Percentiles rank a stretch among this genome's conserved stretches.
phyloP scores from a whole-genome alignment of 83 land plant genomes.

The Larix sibirica region DNA sequence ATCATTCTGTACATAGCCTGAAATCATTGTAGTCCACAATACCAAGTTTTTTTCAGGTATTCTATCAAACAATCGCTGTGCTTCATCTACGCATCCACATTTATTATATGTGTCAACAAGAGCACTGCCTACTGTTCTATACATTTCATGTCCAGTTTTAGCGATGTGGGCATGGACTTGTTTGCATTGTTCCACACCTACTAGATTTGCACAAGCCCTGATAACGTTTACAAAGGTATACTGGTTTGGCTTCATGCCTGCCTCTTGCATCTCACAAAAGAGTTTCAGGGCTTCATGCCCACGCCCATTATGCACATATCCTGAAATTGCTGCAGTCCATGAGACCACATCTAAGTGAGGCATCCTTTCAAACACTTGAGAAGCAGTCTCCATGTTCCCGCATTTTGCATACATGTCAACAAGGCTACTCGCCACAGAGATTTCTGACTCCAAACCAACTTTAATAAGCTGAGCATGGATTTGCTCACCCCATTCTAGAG shows the following conservation, averaged over 20 bases:
- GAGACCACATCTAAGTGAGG: slow-evolving; percentile 40
- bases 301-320: slow-evolving; percentile 33
- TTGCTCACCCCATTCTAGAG: neutral
- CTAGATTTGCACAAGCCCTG: slow-evolving; percentile 32
- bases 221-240: slow-evolving; percentile 46
- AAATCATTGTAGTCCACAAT: slow-evolving; percentile 29
- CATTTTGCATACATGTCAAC: slow-evolving; percentile 29
- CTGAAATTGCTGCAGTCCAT: slow-evolving; percentile 50
- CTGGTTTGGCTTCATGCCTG: slow-evolving; percentile 22
- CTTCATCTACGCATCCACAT: slow-evolving; percentile 19
- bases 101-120: slow-evolving; percentile 52
- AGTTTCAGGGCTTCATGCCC: slow-evolving; percentile 34
- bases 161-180: slow-evolving; percentile 39
- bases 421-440: no score
- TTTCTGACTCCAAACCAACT: neutral
- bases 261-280: slow-evolving; percentile 23
- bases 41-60: slow-evolving; percentile 7
- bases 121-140: slow-evolving; percentile 20
- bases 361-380: slow-evolving; percentile 50
- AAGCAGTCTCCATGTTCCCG: slow-evolving; percentile 24
- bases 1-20: slow-evolving; percentile 20
- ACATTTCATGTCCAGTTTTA: slow-evolving; percentile 24
- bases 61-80: slow-evolving; percentile 5
- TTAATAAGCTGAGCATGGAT: slow-evolving; percentile 10
- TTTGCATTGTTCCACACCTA: slow-evolving; percentile 12